A percentile compares a stretch with the other conserved stretches of the same genome.
Evolutionary conservation across 2,329 filamentous ascomycete species (phyloP).

Genomic region (Aspergillus sp.): DNA sequence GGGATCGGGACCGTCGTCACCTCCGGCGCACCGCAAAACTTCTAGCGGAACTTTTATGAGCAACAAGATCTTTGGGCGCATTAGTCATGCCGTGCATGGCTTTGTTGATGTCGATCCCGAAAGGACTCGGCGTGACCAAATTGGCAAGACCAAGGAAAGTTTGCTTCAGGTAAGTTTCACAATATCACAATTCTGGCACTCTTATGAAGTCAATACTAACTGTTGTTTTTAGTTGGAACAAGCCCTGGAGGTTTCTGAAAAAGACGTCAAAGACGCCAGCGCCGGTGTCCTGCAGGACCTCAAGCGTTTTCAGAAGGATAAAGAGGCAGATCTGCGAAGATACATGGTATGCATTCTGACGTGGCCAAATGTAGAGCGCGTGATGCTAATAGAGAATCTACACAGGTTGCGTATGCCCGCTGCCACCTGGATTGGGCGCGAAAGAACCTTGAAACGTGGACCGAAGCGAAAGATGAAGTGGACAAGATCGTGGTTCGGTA

Average conservation of each 20-base stretch:
- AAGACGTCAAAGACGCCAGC: constrained; percentile 92
- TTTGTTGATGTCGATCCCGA: constrained; percentile 96
- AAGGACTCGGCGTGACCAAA: constrained; percentile 83
- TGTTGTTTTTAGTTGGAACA: constrained; percentile 67
- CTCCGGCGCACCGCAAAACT: constrained; percentile 69
- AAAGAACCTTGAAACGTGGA: constrained; percentile 88
- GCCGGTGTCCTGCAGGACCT: constrained; percentile 83
- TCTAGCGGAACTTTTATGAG: constrained; percentile 88
- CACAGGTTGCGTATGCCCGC: constrained; percentile 82
- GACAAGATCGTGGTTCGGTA: constrained; percentile 68
- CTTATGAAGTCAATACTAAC: not conserved
- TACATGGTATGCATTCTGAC: constrained; percentile 78
- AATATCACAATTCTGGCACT: not conserved
- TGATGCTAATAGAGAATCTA: constrained; percentile 5
- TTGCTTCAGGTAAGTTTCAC: constrained; percentile 56
- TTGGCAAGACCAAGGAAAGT: constrained; percentile 91
- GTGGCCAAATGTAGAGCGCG: not conserved
- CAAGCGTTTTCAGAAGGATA: constrained; percentile 89
- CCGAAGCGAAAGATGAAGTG: constrained; percentile 82
- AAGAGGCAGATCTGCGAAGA: constrained; percentile 86
- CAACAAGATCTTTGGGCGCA: constrained; percentile 87
- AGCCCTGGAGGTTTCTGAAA: constrained; percentile 80
- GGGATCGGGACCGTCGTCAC: constrained; percentile 27
- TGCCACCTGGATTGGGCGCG: constrained; percentile 93
- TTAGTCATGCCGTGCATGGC: constrained; percentile 93